Evolutionary conservation across 331 rosid genomes (phyloP), one percentile per base, ranked within the genome.

Genomic region (Prunus yedoensis): DNA sequence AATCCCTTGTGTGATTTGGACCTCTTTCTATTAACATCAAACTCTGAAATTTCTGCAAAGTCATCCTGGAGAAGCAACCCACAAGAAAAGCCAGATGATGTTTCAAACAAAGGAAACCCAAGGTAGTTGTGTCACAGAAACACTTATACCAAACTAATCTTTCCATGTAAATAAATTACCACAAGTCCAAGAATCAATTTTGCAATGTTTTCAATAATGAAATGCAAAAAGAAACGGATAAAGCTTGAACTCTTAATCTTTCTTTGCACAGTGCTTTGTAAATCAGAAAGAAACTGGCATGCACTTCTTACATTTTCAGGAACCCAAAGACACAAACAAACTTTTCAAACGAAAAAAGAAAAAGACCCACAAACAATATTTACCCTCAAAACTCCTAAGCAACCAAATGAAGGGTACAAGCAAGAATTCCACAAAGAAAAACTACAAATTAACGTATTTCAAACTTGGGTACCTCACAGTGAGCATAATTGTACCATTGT

Each of bases 31-130:
- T 72, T 84, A 47, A 27, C 81, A 83, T 82, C 83, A 72, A 84
- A 38, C 10, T 86, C 82, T 46, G 87, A 69, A 74, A 83, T 75
- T 79, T 92, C 96, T 0, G 90, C 88, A 68, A 90, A 87, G 52
- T 89, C 94, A 47, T 84, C 97, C 99, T 95, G 85, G 73, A 77
- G 62, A 80, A 57, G 68, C 69, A 78, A 78, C 73, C 23, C 78
- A 69, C 11, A 30, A 32, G 10, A 46, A 52, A 43, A 41, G 8
- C 8, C 30, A 68, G 54, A 56, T 23, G 25, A 57, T 54, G 46
- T 32, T 38, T 11, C 61, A 50, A 25, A 49, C 57, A 49, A 25
- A 23, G 28, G 6, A 61, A 51, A 50, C 2, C 1, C 43, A 72
- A 57, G 12, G 30, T 65, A 41, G 6, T n/a, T 20, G 45, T 17